phyloP scores from a whole-genome alignment of 2,329 filamentous ascomycete species.

The Alternaria novae-zelandiae region DNA sequence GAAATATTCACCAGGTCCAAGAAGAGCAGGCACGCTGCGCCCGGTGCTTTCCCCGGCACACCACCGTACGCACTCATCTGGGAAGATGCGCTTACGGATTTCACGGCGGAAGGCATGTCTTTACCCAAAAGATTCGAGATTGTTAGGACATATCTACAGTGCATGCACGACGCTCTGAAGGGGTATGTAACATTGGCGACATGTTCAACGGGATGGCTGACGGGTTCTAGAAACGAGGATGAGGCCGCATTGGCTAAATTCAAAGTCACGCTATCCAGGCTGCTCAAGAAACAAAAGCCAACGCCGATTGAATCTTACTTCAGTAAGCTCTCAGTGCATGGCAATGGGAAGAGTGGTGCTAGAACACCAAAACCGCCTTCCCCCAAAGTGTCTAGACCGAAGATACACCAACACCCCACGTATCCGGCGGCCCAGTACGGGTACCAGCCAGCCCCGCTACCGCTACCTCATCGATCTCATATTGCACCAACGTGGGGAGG shows the following conservation, averaged over 20 bases:
- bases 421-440: conserved; percentile 29
- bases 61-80: conserved; percentile 58
- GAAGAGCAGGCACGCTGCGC: conserved; percentile 29
- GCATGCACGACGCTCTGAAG: conserved; percentile 50
- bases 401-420: conserved; percentile 34
- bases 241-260: conserved; percentile 40
- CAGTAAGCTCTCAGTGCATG: conserved; percentile 33
- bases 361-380: conserved; percentile 38
- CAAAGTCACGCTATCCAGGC: conserved; percentile 33
- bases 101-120: conserved; percentile 55
- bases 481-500: conserved; percentile 26
- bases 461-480: conserved; percentile 22
- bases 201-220: conserved; percentile 14
- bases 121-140: conserved; percentile 57
- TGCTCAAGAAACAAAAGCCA: conserved; percentile 47
- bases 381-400: conserved; percentile 35
- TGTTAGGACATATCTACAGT: conserved; percentile 59
- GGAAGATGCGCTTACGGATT: conserved; percentile 56
- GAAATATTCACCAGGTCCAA: conserved; percentile 48
- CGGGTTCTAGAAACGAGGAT: conserved; percentile 31
- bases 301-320: conserved; percentile 45
- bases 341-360: conserved; percentile 22
- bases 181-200: conserved; percentile 48
- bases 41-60: conserved; percentile 47
- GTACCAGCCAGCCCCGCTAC: conserved; percentile 15